Percentiles rank a stretch among this genome's conserved stretches.
These are phyloP conservation scores for Croton laevigatus DNA, from an alignment of 441 rosid species.

Conservation along the genomic window DNA sequence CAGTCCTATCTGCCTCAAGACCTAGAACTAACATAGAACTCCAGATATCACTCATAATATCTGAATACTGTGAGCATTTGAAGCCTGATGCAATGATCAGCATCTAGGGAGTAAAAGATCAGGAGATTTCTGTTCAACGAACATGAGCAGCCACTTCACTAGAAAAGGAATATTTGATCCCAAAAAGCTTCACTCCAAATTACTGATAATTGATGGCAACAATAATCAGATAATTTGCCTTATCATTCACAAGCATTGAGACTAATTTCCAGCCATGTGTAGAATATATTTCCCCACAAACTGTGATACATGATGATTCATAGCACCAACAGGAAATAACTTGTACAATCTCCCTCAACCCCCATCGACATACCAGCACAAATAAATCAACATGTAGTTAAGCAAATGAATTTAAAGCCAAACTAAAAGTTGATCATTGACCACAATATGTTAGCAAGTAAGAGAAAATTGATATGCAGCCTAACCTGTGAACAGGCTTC, in stretches of 20 bases:
- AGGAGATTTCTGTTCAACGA: not conserved
- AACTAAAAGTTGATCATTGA: not conserved
- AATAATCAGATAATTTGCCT: not conserved
- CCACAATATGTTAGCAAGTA: not conserved
- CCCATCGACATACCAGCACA: no score
- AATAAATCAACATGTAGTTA: not conserved
- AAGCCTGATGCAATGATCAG: not conserved
- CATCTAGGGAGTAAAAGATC: not conserved
- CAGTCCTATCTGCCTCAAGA: no score
- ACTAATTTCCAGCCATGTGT: not conserved
- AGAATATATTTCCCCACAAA: not conserved
- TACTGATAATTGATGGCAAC: not conserved
- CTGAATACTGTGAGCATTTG: not conserved
- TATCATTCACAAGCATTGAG: not conserved
- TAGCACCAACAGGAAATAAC: not conserved
- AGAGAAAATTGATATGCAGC: slow-evolving; percentile 18
- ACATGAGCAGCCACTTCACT: not conserved
- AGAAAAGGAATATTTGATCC: not conserved
- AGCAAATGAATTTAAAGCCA: not conserved
- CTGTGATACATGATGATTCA: not conserved
- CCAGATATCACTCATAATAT: not conserved
- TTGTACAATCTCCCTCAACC: not conserved
- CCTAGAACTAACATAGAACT: not conserved
- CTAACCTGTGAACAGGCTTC: slow-evolving; percentile 99
- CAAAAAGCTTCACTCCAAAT: not conserved